Conservation (phyloP, 169 alveolate genomes). For the Plasmodium adleri region DNA sequence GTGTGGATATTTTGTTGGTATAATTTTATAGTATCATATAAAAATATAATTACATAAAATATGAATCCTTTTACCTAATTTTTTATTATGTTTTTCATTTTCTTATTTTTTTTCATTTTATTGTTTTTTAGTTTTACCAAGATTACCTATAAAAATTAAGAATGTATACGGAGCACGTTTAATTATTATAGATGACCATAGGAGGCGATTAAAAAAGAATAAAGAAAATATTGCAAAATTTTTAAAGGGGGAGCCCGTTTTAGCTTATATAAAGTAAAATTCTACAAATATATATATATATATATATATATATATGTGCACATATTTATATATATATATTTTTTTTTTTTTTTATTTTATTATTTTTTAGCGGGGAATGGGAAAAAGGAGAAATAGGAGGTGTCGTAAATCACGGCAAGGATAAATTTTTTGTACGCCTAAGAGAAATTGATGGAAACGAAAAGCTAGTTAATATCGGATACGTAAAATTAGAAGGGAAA, state of each 20-base stretch:
- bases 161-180: conserved; percentile 79
- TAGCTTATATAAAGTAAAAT: conserved; percentile 66
- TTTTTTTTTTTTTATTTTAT: not conserved
- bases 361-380: conserved; percentile 84
- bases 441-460: conserved; percentile 78
- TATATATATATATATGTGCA: too few relatives aligned
- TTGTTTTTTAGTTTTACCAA: conserved; percentile 80
- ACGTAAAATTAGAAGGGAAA: conserved; percentile 71
- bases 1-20: too few relatives aligned
- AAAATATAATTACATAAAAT: not conserved
- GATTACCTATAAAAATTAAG: conserved; percentile 84
- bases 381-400: conserved; percentile 82
- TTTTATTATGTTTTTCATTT: not conserved
- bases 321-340: not conserved
- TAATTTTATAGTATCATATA: not conserved
- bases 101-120: not conserved
- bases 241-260: conserved; percentile 62
- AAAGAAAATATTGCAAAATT: conserved; percentile 49
- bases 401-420: conserved; percentile 78
- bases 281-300: too few relatives aligned
- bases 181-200: conserved; percentile 55
- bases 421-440: conserved; percentile 78
- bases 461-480: conserved; percentile 82
- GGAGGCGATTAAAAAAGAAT: conserved; percentile 45
- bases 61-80: not conserved